Evolutionary conservation across 768 basidiomycete species (phyloP).

Genomic region (Dentipellis sp.): DNA sequence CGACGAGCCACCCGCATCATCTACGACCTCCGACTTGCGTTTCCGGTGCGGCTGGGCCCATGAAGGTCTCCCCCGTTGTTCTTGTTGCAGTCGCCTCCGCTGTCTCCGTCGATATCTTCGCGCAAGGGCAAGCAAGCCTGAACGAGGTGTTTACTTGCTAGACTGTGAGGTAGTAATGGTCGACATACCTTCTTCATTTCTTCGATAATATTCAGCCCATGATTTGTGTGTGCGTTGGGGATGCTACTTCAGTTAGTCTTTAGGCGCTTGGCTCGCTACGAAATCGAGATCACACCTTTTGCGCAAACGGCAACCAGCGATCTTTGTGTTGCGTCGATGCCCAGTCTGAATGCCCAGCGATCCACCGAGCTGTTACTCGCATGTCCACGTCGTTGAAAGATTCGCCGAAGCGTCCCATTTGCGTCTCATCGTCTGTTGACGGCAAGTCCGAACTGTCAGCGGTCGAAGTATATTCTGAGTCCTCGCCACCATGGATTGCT

Average conservation of each 20-base stretch:
- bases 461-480: constrained; percentile 10
- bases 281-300: neutral
- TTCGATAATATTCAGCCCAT: constrained; percentile 54
- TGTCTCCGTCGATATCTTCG: constrained; percentile 16
- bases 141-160: neutral
- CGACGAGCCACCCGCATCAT: no score
- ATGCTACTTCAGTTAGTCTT: constrained; percentile 26
- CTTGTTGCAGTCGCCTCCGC: constrained; percentile 2
- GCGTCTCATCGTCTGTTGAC: neutral
- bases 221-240: constrained; percentile 45
- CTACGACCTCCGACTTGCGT: constrained; percentile 2
- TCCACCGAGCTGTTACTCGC: neutral
- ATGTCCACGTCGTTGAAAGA: neutral
- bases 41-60: constrained; percentile 11
- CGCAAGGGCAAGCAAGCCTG: constrained; percentile 15
- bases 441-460: neutral
- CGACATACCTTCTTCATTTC: constrained; percentile 36
- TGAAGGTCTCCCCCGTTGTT: constrained; percentile 17
- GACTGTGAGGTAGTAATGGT: neutral
- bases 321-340: neutral
- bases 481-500: constrained; percentile 27
- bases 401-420: neutral
- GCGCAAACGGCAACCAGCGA: neutral
- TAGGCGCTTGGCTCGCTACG: neutral
- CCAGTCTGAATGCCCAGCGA: neutral